Percentiles rank a stretch among this genome's conserved stretches.
These are phyloP conservation scores for Aegilops speltoides DNA, from an alignment of 176 grass and related monocot genomes.

Conservation along the genomic window DNA sequence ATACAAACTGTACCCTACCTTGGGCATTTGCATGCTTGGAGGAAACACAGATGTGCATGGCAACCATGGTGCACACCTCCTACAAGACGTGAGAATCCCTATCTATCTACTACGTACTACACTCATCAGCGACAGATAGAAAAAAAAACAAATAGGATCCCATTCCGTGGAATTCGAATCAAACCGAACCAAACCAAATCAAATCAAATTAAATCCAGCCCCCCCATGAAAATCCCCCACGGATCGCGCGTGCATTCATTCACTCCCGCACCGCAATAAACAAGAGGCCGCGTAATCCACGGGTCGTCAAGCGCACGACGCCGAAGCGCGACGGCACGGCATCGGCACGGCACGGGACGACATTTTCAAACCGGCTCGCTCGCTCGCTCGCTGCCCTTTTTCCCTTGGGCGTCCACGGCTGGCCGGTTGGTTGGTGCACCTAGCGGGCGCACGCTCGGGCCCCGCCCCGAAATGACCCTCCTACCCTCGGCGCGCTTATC, in stretches of 20 bases:
- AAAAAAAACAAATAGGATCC: too few species aligned
- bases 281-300: background rate
- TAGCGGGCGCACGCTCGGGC: conserved; percentile 19
- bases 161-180: too few species aligned
- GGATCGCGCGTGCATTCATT: background rate
- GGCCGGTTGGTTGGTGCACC: conserved; percentile 27
- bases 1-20: too few species aligned
- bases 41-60: too few species aligned
- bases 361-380: background rate
- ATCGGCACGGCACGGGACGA: background rate
- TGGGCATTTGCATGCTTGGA: too few species aligned
- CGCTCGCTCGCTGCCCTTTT: too few species aligned
- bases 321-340: background rate
- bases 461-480: background rate
- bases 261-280: background rate
- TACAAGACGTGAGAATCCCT: too few species aligned
- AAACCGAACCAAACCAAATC: too few species aligned
- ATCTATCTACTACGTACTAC: too few species aligned
- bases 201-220: too few species aligned
- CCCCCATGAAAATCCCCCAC: background rate
- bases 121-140: too few species aligned
- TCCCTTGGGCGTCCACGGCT: conserved; percentile 26
- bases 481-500: conserved; percentile 25
- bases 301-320: background rate
- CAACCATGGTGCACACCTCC: too few species aligned